A percentile compares a stretch with the other conserved stretches of the same genome.
Evolutionary conservation across 2,329 filamentous ascomycete species (phyloP).

Genomic region (Neofusicoccum kwambonambiense): DNA sequence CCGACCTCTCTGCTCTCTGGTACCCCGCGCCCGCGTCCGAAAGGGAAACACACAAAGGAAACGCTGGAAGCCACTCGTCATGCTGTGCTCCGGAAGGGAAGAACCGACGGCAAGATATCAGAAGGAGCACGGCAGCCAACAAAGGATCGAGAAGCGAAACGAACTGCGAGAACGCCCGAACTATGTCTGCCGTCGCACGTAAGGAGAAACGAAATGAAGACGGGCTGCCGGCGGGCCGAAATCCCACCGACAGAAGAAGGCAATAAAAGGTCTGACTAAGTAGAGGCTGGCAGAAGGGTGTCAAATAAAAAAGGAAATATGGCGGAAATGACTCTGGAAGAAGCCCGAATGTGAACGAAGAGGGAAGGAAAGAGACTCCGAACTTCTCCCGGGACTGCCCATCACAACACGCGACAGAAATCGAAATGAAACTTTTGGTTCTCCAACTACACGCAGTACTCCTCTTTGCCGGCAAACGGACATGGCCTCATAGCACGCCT

Average conservation of each 20-base stretch:
- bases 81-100: background rate
- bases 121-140: constrained; percentile 6
- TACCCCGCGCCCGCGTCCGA: background rate
- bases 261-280: constrained; percentile 11
- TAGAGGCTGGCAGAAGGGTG: background rate
- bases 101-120: background rate
- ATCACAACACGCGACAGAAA: background rate
- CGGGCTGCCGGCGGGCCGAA: background rate
- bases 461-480: background rate
- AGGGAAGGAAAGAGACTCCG: background rate
- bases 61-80: constrained; percentile 11
- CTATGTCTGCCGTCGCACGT: constrained; percentile 14
- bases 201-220: constrained; percentile 15
- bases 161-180: constrained; percentile 6
- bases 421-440: constrained; percentile 7
- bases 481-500: constrained; percentile 11
- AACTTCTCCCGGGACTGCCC: background rate
- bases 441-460: background rate
- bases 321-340: constrained; percentile 10
- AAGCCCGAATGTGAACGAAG: constrained; percentile 1
- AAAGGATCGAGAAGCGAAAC: background rate
- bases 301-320: constrained; percentile 4
- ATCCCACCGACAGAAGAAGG: background rate
- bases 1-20: background rate
- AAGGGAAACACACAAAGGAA: constrained; percentile 1